Base-by-base conservation (phyloP, 140 eudicot species). In the Stevia rebaudiana region DNA sequence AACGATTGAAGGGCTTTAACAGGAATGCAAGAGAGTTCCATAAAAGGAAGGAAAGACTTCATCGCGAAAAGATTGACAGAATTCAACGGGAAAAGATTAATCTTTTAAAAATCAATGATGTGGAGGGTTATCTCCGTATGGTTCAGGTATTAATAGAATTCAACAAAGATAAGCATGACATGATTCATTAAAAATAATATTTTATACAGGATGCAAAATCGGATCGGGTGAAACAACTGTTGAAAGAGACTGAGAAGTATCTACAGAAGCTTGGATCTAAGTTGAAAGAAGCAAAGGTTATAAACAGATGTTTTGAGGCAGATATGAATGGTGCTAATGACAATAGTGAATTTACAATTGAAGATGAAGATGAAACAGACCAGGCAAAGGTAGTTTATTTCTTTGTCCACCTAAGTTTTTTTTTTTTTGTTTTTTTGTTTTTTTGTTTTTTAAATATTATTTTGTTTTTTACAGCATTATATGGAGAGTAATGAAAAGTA, bases 101-200 rank as follows among this genome's bases (percentile, higher is more conserved):
- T 81, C 79, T 92, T 21, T 73, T 92, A 61, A 92, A 92, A 78
- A 81, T 92, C 43, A 92, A 92, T 81, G 98, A 92, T 18, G 98
- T 92, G 46, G 98, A 92, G 84, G 98, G 98, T 37, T 92, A 92
- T 79, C 90, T 92, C 35, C 96, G 96, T 36, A 92, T 92, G 98
- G 98, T 92, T 68, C 83, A 92, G 98, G 98, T 92, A 40, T 60
- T 16, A 50, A 40, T 24, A 67, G 12, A 51, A 30, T 61, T 42
- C 43, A 61, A 50, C 23, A 16, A 33, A 42, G 52, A 42, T 61
- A 25, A 8, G 18, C 48, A 69, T 52, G 68, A 15, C 25, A 19
- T 6, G 47, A 62, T 53, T 31, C 30, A 22, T 55, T 21, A 31
- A 11, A n/a, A 44, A 61, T 11, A 68, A n/a, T n/a, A 24, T 30